Conservation (phyloP, 768 basidiomycete species). For the Pleurotus platypus region DNA sequence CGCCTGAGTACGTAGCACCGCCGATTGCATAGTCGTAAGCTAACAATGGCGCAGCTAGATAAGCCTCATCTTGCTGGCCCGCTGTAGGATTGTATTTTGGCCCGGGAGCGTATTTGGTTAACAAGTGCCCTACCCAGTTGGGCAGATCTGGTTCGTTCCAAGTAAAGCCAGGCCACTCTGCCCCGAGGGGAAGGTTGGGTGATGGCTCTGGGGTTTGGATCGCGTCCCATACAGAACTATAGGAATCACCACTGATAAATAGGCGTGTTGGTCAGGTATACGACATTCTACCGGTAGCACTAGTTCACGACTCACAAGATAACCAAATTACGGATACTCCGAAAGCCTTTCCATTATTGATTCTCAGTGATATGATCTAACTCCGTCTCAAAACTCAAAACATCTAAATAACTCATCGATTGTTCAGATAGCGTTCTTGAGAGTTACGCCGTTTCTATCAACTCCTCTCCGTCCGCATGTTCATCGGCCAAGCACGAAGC, state of each 20-base stretch:
- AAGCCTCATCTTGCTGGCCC: constrained; percentile 25
- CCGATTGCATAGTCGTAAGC: constrained; percentile 59
- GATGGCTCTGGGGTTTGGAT: constrained; percentile 26
- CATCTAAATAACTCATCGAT: too few species aligned
- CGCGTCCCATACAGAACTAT: constrained; percentile 38
- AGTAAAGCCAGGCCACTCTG: constrained; percentile 45
- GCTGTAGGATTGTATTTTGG: constrained; percentile 27
- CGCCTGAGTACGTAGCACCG: constrained; percentile 41
- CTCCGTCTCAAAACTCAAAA: too few species aligned
- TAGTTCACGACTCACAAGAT: not conserved
- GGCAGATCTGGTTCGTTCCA: constrained; percentile 43
- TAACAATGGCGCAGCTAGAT: constrained; percentile 32
- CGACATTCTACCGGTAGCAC: too few species aligned
- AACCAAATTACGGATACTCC: not conserved
- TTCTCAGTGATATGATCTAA: too few species aligned
- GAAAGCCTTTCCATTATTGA: not conserved
- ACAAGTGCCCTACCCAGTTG: constrained; percentile 65
- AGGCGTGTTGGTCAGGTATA: not conserved
- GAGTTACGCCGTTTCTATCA: not conserved
- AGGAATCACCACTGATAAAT: constrained; percentile 58
- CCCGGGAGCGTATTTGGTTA: constrained; percentile 37
- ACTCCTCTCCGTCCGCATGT: constrained; percentile 44
- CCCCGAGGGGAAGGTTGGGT: constrained; percentile 43
- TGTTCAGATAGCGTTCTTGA: too few species aligned
- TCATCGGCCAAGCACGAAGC: constrained; percentile 54